Conservation (phyloP, 116 monocot genomes). For the Papilionanthe hybrid region DNA sequence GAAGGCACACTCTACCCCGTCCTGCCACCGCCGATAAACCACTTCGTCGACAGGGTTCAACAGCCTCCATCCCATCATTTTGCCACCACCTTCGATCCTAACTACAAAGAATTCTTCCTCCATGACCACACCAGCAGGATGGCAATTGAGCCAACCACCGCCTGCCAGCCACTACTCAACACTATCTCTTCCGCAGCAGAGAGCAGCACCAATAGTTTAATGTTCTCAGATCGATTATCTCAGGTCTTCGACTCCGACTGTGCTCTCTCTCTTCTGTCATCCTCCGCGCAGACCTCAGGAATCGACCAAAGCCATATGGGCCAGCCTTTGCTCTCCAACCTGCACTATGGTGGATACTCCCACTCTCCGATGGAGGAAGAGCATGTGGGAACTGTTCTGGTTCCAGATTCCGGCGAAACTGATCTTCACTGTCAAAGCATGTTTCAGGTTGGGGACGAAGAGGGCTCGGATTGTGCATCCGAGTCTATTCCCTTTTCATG, state of each 20-base stretch:
- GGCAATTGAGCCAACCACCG: not conserved
- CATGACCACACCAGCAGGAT: not conserved
- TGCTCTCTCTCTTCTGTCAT: conserved; percentile 99
- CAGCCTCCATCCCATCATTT: conserved; percentile 8
- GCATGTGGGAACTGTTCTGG: conserved; percentile 24
- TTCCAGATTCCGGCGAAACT: conserved; percentile 27
- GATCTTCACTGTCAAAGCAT: conserved; percentile 43
- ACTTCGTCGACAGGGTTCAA: not conserved
- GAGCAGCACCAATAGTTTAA: conserved; percentile 14
- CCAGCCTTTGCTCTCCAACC: conserved; percentile 37
- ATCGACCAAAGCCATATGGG: conserved; percentile 19
- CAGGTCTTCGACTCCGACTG: conserved; percentile 45
- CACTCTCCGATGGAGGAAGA: conserved; percentile 39
- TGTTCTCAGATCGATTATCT: conserved; percentile 33
- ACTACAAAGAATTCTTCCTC: conserved; percentile 21
- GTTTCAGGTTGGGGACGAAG: conserved; percentile 45
- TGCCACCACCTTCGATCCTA: conserved; percentile 1
- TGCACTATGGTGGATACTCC: conserved; percentile 27
- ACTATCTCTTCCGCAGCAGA: not conserved
- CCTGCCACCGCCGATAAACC: not conserved
- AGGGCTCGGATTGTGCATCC: conserved; percentile 29
- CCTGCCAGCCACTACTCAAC: conserved; percentile 9
- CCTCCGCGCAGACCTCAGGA: conserved; percentile 22
- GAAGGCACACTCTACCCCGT: conserved; percentile 8
- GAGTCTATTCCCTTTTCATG: conserved; percentile 39